A percentile compares a stretch with the other conserved stretches of the same genome.
phyloP scores from a whole-genome alignment of 495 filamentous ascomycete genomes.

The Podospora anserina region DNA sequence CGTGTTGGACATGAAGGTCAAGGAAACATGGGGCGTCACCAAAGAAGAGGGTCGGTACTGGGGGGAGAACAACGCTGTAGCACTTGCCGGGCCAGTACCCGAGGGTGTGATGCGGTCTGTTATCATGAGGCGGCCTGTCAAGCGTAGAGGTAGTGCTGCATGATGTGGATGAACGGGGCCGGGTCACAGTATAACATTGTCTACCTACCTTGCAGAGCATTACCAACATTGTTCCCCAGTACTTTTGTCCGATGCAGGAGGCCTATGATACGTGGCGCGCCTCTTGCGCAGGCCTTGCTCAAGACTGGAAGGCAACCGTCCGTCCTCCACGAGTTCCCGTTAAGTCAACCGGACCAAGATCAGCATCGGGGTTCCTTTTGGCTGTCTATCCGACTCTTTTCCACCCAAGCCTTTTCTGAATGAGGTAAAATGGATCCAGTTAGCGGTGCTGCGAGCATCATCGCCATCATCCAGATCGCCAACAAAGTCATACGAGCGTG shows the following conservation, averaged over 20 bases:
- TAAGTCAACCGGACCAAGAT: not conserved
- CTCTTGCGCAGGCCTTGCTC: not conserved
- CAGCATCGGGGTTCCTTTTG: not conserved
- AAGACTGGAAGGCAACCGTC: too few species aligned
- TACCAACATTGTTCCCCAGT: not conserved
- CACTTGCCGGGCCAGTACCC: conserved; percentile 20
- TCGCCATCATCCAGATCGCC: conserved; percentile 16
- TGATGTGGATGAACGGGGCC: not conserved
- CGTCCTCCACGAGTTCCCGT: too few species aligned
- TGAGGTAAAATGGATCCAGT: conserved; percentile 10
- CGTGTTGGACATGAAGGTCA: conserved; percentile 25
- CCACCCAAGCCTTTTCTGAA: not conserved
- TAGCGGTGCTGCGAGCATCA: conserved; percentile 11
- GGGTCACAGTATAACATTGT: not conserved
- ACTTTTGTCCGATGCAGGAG: not conserved
- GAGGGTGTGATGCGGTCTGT: conserved; percentile 25
- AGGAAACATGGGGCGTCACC: conserved; percentile 21
- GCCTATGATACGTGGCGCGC: too few species aligned
- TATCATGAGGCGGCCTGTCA: conserved; percentile 30
- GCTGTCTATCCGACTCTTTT: not conserved
- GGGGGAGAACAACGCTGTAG: conserved; percentile 26
- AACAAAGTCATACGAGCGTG: conserved; percentile 10
- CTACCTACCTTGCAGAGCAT: not conserved
- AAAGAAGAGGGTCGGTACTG: conserved; percentile 23
- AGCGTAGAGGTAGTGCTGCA: not conserved